Evolutionary conservation across 2,329 filamentous ascomycete species (phyloP), one percentile per base, ranked within the genome.

Genomic region (Apiospora saccharicola): DNA sequence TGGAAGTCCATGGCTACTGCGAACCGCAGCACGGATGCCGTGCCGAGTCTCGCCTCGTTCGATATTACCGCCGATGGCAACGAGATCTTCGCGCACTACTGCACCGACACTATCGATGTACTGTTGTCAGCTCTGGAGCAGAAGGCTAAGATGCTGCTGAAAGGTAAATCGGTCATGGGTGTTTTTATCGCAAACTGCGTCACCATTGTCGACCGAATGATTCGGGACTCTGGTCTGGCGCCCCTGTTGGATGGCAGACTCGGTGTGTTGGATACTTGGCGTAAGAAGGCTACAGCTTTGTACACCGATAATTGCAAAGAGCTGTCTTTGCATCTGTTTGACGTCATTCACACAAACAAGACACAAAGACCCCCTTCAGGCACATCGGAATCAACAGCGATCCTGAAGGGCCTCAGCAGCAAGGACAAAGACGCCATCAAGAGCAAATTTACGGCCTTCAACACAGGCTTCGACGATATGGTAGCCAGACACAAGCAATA

Each of bases 401-500:
- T 98, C 72, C 87, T 98, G 73, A 98, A 97, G 82, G 90, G 90
- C 0, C 86, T 98, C 3, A 91, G 90, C 67, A 94, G 92, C 78
- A 98, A 98, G 81, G 96, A 99, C 80, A 97, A 96, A 82, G 96
- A 99, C 80, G 92, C 91, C 72, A 97, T 98, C 83, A 99, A 99
- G 83, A 91, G 94, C 82, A 98, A 98, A 83, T 99, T 98, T 82
- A 91, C 93, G 77, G 90, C 91, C 57, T 99, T 99, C 86, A 99
- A 99, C 81, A 86, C 89, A 12, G 91, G 89, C 64, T 99, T 99
- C 80, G 96, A 99, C 75, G 95, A 97, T 43, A 89, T 98, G 82
- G 91, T 98, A 8, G 83, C 88, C 44, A 91, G 91, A 73, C 96
- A 99, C 84, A 96, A 95, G 83, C 86, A 88, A 41, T 93, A 94